Conservation (phyloP, 768 basidiomycete genomes). For the Candolleomyces efflorescens region DNA sequence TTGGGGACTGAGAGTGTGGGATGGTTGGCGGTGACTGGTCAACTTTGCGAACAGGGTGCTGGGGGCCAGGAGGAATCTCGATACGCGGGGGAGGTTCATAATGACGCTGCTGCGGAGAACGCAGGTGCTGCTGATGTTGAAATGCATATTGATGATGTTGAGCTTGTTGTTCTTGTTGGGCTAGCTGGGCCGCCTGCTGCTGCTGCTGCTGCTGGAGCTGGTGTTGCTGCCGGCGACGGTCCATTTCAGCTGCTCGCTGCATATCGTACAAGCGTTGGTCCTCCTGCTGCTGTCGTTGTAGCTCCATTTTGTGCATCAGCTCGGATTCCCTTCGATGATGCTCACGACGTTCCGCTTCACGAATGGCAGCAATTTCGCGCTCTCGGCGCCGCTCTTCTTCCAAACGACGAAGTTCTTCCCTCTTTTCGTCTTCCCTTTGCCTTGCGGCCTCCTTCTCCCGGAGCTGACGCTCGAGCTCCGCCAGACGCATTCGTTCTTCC, state of each 20-base stretch:
- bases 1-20: constrained; percentile 14
- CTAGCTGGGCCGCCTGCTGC: constrained; percentile 21
- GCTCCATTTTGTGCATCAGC: constrained; percentile 1
- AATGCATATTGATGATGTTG: constrained; percentile 13
- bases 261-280: constrained; percentile 13
- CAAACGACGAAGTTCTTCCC: constrained; percentile 4
- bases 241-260: constrained; percentile 15
- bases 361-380: constrained; percentile 7
- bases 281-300: constrained; percentile 13
- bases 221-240: constrained; percentile 16
- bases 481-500: constrained; percentile 10
- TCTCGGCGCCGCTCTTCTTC: constrained; percentile 9
- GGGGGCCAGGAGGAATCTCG: constrained; percentile 15
- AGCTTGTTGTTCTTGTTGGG: constrained; percentile 8
- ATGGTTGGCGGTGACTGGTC: constrained; percentile 14
- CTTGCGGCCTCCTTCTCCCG: constrained; percentile 6
- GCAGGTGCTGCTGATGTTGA: constrained; percentile 6
- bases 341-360: constrained; percentile 8
- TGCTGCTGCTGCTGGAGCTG: constrained; percentile 23
- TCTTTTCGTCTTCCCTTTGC: not conserved
- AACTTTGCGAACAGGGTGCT: constrained; percentile 14
- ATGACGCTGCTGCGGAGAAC: constrained; percentile 6
- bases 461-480: constrained; percentile 7
- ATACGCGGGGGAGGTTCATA: constrained; percentile 15
- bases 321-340: constrained; percentile 9